A percentile compares a stretch with the other conserved stretches of the same genome.
These are phyloP conservation scores for Spiraea crenata DNA, from an alignment of 331 rosid genomes.

Conservation along the genomic window DNA sequence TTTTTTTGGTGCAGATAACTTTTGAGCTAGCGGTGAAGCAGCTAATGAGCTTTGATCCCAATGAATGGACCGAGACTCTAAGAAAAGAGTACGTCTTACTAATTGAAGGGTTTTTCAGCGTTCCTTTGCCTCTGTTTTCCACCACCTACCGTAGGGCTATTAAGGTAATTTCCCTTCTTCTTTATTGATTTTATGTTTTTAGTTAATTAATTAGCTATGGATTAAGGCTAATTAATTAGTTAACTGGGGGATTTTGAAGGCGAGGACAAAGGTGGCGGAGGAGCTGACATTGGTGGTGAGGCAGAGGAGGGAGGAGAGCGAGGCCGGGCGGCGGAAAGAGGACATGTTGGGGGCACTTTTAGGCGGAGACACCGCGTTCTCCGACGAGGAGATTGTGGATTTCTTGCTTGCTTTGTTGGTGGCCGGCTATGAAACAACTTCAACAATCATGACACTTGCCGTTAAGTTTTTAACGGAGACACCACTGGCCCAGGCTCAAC, in stretches of 20 bases:
- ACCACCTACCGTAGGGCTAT: slow-evolving; percentile 86
- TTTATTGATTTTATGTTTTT: not conserved
- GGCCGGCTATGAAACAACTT: slow-evolving; percentile 94
- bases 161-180: slow-evolving; percentile 34
- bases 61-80: slow-evolving; percentile 79
- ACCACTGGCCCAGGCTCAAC: slow-evolving; percentile 82
- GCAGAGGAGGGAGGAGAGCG: slow-evolving; percentile 56
- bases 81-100: slow-evolving; percentile 82
- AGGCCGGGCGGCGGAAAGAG: slow-evolving; percentile 38
- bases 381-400: slow-evolving; percentile 84
- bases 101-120: slow-evolving; percentile 87
- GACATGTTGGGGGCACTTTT: slow-evolving; percentile 80
- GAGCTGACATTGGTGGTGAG: slow-evolving; percentile 63
- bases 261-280: slow-evolving; percentile 88
- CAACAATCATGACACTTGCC: slow-evolving; percentile 95
- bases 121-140: slow-evolving; percentile 79
- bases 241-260: slow-evolving; percentile 33
- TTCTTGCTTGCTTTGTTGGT: slow-evolving; percentile 84
- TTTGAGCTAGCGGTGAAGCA: slow-evolving; percentile 97
- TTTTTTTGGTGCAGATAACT: slow-evolving; percentile 63
- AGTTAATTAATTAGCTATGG: not conserved
- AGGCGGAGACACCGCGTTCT: slow-evolving; percentile 69
- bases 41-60: slow-evolving; percentile 92
- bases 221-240: too few relatives aligned
- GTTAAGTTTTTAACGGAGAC: slow-evolving; percentile 93